Evolutionary conservation across 2,329 filamentous ascomycete genomes (phyloP), one percentile per base, ranked within the genome.

Genomic region (Pezicula radicicola): DNA sequence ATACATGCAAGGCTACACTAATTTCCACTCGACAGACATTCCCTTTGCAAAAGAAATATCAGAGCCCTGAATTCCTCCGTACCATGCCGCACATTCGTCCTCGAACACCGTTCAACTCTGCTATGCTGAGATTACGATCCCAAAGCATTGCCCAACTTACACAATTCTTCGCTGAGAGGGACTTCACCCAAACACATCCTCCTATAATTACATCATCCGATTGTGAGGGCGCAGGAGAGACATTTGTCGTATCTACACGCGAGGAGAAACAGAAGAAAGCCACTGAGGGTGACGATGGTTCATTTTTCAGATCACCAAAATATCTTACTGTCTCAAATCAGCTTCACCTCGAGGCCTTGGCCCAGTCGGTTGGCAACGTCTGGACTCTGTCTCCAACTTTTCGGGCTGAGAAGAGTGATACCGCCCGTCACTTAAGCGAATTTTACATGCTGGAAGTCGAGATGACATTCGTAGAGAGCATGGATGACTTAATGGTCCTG

Each of bases 381-480:
- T 99, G 94, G 92, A 89, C 92, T 1, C 73, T 99, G 10, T 94
- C 92, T 4, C 94, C 94, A 3, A 95, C 91, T 0, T 99, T 99
- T 66, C 84, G 94, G 36, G 94, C 94, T 4, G 94, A 97, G 69
- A 86, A 85, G 66, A 97, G 91, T 70, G 92, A 97, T 65, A 97
- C 94, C 0, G 86, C 91, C 6, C 85, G 94, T 27, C 94, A 99
- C 71, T 76, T 99, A 55, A 96, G 91, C 73, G 94, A 99, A 66
- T 97, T 99, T 65, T 97, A 97, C 72, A 97, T 99, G 94, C 81
- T 99, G 2, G 94, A 99, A 71, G 92, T 87, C 15, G 94, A 99
- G 70, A 76, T 92, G 67, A 87, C 84, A 63, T 96, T 96, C 67
- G 81, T 87, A 40, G 78, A 88, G 44, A 74, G 84, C 57, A 76